Evolutionary conservation across 805 yeast species (phyloP).

Genomic region (Starmerella stigmatis): DNA sequence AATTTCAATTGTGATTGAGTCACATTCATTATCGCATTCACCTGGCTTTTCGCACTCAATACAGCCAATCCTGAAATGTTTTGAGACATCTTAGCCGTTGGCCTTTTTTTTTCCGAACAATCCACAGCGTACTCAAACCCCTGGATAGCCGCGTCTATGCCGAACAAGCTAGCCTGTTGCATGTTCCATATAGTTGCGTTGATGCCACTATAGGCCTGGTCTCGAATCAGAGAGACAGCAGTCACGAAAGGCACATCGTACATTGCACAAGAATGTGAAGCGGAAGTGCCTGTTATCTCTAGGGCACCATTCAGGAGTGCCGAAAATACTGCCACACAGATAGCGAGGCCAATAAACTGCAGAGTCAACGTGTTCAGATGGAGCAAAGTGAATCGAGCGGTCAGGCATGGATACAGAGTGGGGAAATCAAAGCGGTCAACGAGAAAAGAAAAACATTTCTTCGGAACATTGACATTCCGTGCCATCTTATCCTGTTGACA

Average conservation of each 20-base stretch:
- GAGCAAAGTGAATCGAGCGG: background rate
- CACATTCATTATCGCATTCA: background rate
- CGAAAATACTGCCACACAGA: background rate
- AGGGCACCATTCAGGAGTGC: background rate
- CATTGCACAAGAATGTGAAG: background rate
- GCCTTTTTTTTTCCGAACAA: too few species aligned
- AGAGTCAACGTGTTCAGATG: background rate
- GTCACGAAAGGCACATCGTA: background rate
- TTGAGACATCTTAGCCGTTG: too few species aligned
- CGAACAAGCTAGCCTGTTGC: background rate
- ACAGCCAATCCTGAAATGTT: too few species aligned
- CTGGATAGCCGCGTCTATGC: background rate
- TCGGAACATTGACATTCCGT: too few species aligned
- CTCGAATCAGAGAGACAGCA: background rate
- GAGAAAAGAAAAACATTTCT: too few species aligned
- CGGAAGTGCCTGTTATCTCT: background rate
- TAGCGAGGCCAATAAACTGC: background rate
- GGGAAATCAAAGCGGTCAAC: background rate
- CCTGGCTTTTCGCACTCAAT: background rate
- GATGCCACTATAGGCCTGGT: constrained; percentile 7
- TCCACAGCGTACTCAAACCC: background rate
- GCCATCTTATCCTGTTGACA: too few species aligned
- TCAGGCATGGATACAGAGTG: background rate
- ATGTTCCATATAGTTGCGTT: constrained; percentile 19
- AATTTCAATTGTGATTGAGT: background rate